Evolutionary conservation across 106 monocot species (phyloP).

Genomic region (Platanthera guangdongensis): DNA sequence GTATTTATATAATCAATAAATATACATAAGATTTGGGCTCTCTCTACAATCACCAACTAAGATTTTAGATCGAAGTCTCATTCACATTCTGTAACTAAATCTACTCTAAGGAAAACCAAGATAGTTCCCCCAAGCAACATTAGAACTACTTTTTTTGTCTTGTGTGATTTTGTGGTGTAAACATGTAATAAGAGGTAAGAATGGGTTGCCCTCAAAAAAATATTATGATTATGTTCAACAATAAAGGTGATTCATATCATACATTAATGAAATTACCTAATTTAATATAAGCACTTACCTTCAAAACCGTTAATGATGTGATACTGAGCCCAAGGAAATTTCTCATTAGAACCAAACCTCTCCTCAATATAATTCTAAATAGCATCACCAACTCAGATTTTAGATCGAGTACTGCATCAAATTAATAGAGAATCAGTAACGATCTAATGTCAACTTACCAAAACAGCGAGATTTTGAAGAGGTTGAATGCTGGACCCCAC

Average conservation of each 20-base stretch:
- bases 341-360: constrained; percentile 37
- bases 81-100: no score
- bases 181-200: neutral
- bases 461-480: constrained; percentile 29
- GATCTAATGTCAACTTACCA: constrained; percentile 17
- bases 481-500: constrained; percentile 60
- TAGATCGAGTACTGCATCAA: neutral
- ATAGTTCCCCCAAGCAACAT: no score
- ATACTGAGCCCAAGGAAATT: constrained; percentile 28
- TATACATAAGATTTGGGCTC: no score
- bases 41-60: no score
- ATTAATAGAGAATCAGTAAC: neutral
- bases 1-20: no score
- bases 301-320: constrained; percentile 36
- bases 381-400: neutral
- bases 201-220: neutral
- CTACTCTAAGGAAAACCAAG: no score
- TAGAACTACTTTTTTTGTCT: no score
- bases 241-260: neutral
- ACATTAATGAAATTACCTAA: neutral
- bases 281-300: constrained; percentile 21
- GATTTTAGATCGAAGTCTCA: no score
- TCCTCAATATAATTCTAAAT: constrained; percentile 39
- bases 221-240: neutral
- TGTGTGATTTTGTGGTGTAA: no score